These are phyloP conservation scores for Verbena officinalis DNA, from an alignment of 257 asterid species.

Conservation along the genomic window DNA sequence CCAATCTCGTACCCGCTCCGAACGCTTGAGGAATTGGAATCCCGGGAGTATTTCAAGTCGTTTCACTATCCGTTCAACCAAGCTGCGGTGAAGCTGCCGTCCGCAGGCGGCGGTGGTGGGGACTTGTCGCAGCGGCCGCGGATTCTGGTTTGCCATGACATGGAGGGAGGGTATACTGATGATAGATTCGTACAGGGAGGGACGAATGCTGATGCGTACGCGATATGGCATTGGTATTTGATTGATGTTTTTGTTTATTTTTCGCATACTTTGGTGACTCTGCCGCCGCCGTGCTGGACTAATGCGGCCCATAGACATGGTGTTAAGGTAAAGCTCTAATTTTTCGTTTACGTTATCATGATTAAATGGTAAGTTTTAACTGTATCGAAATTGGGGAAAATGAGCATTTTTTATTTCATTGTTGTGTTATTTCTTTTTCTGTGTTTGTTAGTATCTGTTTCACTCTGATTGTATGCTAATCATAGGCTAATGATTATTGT, in stretches of 20 bases:
- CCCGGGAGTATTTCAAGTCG: constrained; percentile 74
- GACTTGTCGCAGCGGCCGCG: constrained; percentile 61
- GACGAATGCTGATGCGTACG: constrained; percentile 63
- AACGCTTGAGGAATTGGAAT: constrained; percentile 77
- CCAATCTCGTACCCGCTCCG: constrained; percentile 84
- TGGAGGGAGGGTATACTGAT: constrained; percentile 88
- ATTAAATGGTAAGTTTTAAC: background rate
- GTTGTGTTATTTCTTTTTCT: constrained; percentile 7
- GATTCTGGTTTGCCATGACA: constrained; percentile 87
- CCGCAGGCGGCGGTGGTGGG: constrained; percentile 18
- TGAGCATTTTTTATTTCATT: background rate
- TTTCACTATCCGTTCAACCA: constrained; percentile 77
- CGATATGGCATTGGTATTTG: constrained; percentile 96
- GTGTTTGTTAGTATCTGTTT: background rate
- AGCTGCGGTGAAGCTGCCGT: constrained; percentile 51
- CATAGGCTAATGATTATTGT: background rate
- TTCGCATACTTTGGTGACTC: constrained; percentile 79
- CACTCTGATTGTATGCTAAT: constrained; percentile 10
- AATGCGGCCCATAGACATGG: constrained; percentile 90
- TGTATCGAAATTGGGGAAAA: constrained; percentile 6
- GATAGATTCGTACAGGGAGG: constrained; percentile 91
- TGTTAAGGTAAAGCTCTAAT: constrained; percentile 56
- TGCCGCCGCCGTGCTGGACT: constrained; percentile 97
- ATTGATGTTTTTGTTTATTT: constrained; percentile 91
- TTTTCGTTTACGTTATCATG: constrained; percentile 16